Percentiles rank a stretch among this genome's conserved stretches.
Evolutionary conservation across 2,329 filamentous ascomycete species (phyloP).

Genomic region (Cyclaneusma minus): DNA sequence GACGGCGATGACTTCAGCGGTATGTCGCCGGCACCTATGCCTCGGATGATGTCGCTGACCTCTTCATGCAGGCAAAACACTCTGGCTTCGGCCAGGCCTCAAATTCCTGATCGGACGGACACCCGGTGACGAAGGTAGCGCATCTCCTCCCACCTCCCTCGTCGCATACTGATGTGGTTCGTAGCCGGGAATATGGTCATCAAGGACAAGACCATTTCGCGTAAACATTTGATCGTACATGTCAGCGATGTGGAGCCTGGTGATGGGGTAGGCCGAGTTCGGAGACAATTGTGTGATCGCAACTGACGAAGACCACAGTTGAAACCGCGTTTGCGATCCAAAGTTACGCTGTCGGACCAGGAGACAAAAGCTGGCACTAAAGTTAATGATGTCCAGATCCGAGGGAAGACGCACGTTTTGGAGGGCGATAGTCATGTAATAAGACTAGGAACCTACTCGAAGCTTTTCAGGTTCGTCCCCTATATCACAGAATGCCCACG

Average conservation of each 20-base stretch:
- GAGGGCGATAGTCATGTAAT: constrained; percentile 45
- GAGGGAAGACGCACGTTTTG: constrained; percentile 42
- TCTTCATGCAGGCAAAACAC: too few species aligned
- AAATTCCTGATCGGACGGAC: constrained; percentile 77
- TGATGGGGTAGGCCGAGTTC: constrained; percentile 42
- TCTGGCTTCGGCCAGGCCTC: constrained; percentile 79
- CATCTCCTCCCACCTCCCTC: constrained; percentile 4
- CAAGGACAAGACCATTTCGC: constrained; percentile 68
- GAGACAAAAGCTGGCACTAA: constrained; percentile 73
- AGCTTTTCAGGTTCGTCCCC: constrained; percentile 38
- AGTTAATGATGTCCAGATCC: constrained; percentile 58
- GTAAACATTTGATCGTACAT: constrained; percentile 71
- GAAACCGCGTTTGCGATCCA: constrained; percentile 52
- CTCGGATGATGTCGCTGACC: constrained; percentile 3
- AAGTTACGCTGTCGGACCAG: constrained; percentile 60
- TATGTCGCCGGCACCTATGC: constrained; percentile 11
- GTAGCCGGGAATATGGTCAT: constrained; percentile 53
- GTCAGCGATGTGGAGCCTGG: constrained; percentile 49
- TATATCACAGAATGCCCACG: neutral
- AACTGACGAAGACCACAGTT: constrained; percentile 34
- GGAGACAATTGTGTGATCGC: neutral
- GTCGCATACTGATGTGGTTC: constrained; percentile 5
- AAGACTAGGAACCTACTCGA: constrained; percentile 54
- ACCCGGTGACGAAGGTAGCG: constrained; percentile 44
- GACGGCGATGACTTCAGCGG: constrained; percentile 36